Base-by-base conservation (phyloP, 2,329 filamentous ascomycete species). In the Zelopaecilomyces penicillatus region DNA sequence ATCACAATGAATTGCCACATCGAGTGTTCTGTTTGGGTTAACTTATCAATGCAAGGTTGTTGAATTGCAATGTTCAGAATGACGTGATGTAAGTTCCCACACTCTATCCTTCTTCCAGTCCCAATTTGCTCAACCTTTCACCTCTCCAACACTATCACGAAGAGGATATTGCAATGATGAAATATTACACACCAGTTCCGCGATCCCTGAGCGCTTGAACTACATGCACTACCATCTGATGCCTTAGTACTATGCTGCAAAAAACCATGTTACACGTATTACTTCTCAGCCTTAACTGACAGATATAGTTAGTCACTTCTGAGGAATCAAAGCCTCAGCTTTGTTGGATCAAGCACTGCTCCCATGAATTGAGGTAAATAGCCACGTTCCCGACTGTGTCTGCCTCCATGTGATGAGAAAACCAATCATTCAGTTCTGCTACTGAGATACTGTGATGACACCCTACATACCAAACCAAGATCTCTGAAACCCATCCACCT, bases 181-280 rank as follows among this genome's bases (percentile, higher is more conserved):
- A 66, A 60, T 52, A 62, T 53, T 57, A 63, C 66, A 69, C 74
- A 73, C 78, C 74, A 74, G 79, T 80, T 74, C 62, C 73, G 77
- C 72, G 75, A 80, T 57, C 56, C 70, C 72, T 73, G 77, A 80
- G 76, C 77, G 74, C 59, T 52, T 61, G 71, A 78, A 80, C 73
- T 73, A 83, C 80, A 84, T 84, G 80, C 80, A 84, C 79, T 82
- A 84, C 80, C 80, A 84, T 84, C 80, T 84, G 80, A 80, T 66
- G n/a, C n/a, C n/a, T n/a, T n/a, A n/a, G n/a, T n/a, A n/a, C 32
- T 11, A 35, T 19, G 11, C 45, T 41, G 48, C 44, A 36, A 41
- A 34, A 38, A 29, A 28, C n/a, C n/a, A n/a, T 68, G 54, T 28
- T 2, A 10, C 3, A n/a, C 27, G 8, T 41, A 33, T 30, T 33